phyloP scores from a whole-genome alignment of 345 rosid genomes.

The Reutealis trisperma region DNA sequence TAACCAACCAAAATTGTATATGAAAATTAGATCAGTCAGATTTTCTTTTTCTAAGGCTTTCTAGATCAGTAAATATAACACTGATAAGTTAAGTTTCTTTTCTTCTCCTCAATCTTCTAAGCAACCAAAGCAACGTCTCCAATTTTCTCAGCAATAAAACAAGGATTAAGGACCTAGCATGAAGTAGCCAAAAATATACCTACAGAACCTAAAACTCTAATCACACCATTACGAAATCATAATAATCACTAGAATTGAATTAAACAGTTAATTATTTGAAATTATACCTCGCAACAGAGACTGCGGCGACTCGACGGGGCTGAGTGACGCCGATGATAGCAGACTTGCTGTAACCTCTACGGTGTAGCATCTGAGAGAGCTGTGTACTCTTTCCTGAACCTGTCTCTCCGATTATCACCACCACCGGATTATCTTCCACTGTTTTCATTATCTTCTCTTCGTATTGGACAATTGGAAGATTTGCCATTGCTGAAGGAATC shows the following conservation, averaged over 20 bases:
- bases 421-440: conserved; percentile 71
- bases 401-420: conserved; percentile 82
- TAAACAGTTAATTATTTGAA: neutral
- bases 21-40: neutral
- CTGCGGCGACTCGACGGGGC: conserved; percentile 97
- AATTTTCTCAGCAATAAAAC: neutral
- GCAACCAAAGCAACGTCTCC: neutral
- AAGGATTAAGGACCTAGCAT: neutral
- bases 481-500: conserved; percentile 44
- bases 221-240: neutral
- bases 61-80: neutral
- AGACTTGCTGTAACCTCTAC: conserved; percentile 71
- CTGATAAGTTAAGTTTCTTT: neutral
- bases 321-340: conserved; percentile 84
- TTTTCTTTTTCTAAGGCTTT: neutral
- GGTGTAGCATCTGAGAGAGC: conserved; percentile 92
- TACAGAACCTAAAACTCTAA: too few species aligned
- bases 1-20: neutral
- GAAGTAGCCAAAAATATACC: neutral
- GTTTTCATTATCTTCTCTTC: conserved; percentile 72
- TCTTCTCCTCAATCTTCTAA: neutral
- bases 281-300: conserved; percentile 78
- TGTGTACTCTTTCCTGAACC: conserved; percentile 98
- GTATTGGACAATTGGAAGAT: conserved; percentile 76
- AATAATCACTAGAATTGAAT: neutral